Conservation (phyloP, 2,329 filamentous ascomycete genomes). For the Cordyceps javanica region DNA sequence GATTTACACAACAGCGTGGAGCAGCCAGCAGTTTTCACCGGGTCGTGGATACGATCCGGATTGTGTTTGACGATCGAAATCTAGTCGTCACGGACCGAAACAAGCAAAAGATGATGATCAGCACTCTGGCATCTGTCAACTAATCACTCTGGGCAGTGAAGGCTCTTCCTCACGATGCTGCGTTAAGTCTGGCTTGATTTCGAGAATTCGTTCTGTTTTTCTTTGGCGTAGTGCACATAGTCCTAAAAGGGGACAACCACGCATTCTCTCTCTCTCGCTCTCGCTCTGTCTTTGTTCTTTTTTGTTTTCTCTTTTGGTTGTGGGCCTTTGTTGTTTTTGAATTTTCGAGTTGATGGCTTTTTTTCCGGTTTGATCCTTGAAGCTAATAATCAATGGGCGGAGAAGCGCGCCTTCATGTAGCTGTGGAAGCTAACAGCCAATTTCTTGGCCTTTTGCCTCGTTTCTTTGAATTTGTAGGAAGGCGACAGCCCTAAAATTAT, state of each 20-base stretch:
- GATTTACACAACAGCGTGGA: conserved; percentile 86
- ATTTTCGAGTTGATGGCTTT: background rate
- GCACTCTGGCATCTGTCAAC: conserved; percentile 48
- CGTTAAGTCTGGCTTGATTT: background rate
- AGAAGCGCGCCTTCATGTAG: background rate
- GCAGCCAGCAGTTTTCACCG: conserved; percentile 83
- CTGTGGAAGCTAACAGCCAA: conserved; percentile 5
- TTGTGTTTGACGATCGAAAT: conserved; percentile 57
- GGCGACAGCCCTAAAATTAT: background rate
- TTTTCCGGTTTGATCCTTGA: background rate
- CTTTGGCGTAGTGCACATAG: background rate
- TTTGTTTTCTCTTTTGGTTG: background rate
- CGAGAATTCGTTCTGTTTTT: background rate
- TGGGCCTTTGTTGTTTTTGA: too few relatives aligned
- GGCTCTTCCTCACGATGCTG: background rate
- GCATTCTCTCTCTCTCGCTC: background rate
- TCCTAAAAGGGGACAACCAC: background rate
- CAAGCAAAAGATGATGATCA: conserved; percentile 68
- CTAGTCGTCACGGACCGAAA: conserved; percentile 63
- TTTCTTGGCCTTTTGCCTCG: conserved; percentile 10
- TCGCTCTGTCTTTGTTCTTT: background rate
- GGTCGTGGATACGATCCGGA: conserved; percentile 70
- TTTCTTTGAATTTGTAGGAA: conserved; percentile 12
- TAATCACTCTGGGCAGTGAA: conserved; percentile 22
- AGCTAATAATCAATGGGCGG: conserved; percentile 9